Base-by-base conservation (phyloP, 2,329 filamentous ascomycete species). In the Pleurostoma richardsiae region DNA sequence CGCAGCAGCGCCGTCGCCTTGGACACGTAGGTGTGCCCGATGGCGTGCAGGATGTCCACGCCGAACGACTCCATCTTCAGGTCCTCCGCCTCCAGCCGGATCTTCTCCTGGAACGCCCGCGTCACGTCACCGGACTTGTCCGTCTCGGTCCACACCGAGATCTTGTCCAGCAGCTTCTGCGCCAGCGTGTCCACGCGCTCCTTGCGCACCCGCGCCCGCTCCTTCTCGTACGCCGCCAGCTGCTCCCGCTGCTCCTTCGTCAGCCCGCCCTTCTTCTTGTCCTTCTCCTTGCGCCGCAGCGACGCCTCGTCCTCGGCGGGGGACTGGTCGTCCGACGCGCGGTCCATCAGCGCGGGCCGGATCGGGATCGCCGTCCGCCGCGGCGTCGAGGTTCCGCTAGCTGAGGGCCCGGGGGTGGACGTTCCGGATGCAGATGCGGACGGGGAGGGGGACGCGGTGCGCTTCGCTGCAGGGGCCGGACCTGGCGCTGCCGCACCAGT, bases 51-150 rank as follows among this genome's bases (percentile, higher is more conserved):
- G 56, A 97, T 97, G 53, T 99, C 94, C 39, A 99, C 77, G 44
- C 94, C 94, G 58, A 99, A 99, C 0, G 88, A 95, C 71, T 99
- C 94, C 90, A 99, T 99, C 77, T 97, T 99, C 58, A 99, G 76
- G 63, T 97, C 95, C 73, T 99, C 94, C 29, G 95, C 89, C 70
- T 99, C 94, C 39, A 97, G 82, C 39, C 85, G 82, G 56, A 88
- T 96, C 80, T 99, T 96, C 64, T 92, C 89, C 65, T 91, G 85
- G 74, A 97, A 99, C 0, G 94, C 88, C 48, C 72, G 73, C 31
- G 92, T 97, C 49, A 96, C 89, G 57, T 95, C 90, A 10, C 69
- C 52, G 41, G 86, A 82, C 72, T 94, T 95, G 70, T 97, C 94
- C 4, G 92, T 96, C 74, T 99, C 94, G 5, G 94, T 96, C 92